Percentiles rank a stretch among this genome's conserved stretches.
Evolutionary conservation across 2,329 filamentous ascomycete species (phyloP).

Genomic region (Talaromyces verruculosus): DNA sequence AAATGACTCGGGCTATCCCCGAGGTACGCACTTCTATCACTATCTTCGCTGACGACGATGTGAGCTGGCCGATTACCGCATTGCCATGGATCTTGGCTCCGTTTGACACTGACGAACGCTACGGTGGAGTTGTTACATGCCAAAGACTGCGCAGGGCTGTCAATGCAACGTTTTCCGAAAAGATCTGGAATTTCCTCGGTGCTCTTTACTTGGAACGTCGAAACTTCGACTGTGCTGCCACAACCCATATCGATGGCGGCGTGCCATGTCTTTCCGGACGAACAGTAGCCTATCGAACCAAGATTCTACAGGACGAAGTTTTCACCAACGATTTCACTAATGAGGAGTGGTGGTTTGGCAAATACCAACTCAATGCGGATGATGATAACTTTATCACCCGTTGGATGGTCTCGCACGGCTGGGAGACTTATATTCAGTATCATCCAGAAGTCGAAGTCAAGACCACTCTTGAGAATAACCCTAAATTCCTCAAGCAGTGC

Average conservation of each 20-base stretch:
- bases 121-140: conserved; percentile 89
- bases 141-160: conserved; percentile 76
- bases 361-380: conserved; percentile 89
- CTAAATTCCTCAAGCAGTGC: conserved; percentile 89
- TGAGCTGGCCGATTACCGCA: conserved; percentile 83
- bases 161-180: conserved; percentile 58
- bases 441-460: conserved; percentile 86
- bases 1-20: conserved; percentile 88
- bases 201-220: conserved; percentile 88
- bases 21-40: conserved; percentile 80
- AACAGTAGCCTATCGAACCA: conserved; percentile 85
- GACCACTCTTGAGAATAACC: conserved; percentile 86
- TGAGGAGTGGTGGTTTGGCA: conserved; percentile 75
- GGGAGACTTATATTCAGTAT: conserved; percentile 96
- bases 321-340: conserved; percentile 89
- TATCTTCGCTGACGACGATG: conserved; percentile 93
- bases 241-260: conserved; percentile 89
- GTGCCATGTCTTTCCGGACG: conserved; percentile 96
- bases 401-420: conserved; percentile 88
- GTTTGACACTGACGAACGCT: conserved; percentile 73
- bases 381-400: conserved; percentile 98
- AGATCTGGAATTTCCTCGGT: conserved; percentile 83
- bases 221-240: conserved; percentile 96
- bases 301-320: conserved; percentile 79
- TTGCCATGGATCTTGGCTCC: conserved; percentile 90